Conservation (phyloP, 129 eudicot genomes). For the Tanacetum coccineum region DNA sequence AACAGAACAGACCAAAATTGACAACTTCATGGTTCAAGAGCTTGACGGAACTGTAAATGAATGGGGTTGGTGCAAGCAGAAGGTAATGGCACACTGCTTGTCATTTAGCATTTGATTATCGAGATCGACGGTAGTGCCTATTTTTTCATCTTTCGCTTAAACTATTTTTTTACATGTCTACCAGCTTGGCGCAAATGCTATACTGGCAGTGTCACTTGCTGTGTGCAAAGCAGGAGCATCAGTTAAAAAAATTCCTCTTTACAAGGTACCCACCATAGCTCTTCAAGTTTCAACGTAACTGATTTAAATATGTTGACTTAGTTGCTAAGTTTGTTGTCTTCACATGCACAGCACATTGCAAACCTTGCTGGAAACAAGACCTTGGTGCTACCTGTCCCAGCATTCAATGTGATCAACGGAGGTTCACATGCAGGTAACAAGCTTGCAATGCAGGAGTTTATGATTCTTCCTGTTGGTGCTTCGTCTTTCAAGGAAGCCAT, state of each 20-base stretch:
- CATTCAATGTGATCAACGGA: constrained; percentile 43
- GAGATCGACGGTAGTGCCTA: not conserved
- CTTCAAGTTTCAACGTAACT: too few relatives aligned
- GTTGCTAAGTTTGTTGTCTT: too few relatives aligned
- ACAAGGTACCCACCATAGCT: too few relatives aligned
- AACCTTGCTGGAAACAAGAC: too few relatives aligned
- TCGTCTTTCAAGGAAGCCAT: constrained; percentile 45
- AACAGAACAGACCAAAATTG: constrained; percentile 39
- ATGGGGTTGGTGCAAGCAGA: constrained; percentile 51
- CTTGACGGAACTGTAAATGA: constrained; percentile 41
- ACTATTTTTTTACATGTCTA: not conserved
- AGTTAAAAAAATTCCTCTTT: too few relatives aligned
- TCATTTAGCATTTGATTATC: too few relatives aligned
- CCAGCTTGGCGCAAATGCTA: constrained; percentile 55
- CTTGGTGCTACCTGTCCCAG: constrained; percentile 14
- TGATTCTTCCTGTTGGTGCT: constrained; percentile 49
- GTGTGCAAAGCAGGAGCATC: too few relatives aligned
- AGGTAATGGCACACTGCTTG: constrained; percentile 17
- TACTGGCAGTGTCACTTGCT: constrained; percentile 25
- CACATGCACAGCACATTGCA: not conserved
- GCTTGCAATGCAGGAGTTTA: constrained; percentile 48
- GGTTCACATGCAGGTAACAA: constrained; percentile 52
- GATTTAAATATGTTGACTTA: too few relatives aligned
- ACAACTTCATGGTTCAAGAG: constrained; percentile 45
- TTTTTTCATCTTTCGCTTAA: not conserved